These are phyloP conservation scores for Apocynum venetum DNA, from an alignment of 257 asterid genomes.

Conservation along the genomic window DNA sequence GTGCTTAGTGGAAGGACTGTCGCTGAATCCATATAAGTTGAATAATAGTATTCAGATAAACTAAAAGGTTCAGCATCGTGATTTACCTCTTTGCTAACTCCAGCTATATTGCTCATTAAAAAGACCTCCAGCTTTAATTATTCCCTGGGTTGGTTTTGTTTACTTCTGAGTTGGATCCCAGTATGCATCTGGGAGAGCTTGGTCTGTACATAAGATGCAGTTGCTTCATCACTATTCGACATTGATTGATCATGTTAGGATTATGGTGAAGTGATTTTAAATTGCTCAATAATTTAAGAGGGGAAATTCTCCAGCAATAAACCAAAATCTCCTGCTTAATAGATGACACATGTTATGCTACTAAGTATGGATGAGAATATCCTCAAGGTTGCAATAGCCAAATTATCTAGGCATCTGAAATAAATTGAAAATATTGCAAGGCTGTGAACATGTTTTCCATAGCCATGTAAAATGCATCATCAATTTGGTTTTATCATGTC, in stretches of 20 bases:
- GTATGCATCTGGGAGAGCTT: not conserved
- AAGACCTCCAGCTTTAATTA: not conserved
- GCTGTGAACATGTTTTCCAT: not conserved
- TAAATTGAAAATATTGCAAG: not conserved
- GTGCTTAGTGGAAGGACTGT: not conserved
- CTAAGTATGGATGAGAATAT: too few species aligned
- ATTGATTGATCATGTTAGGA: not conserved
- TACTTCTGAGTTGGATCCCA: not conserved
- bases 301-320: not conserved
- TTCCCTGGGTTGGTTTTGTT: not conserved
- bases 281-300: not conserved
- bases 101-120: not conserved
- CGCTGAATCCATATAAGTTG: not conserved
- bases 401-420: not conserved
- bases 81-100: not conserved
- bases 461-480: not conserved
- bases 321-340: not conserved
- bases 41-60: not conserved
- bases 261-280: not conserved
- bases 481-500: too few species aligned
- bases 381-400: not conserved
- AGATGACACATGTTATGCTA: not conserved
- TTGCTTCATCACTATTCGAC: not conserved
- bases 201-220: not conserved
- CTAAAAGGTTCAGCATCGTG: not conserved